These are phyloP conservation scores for Solanum ossicruentum DNA, from an alignment of 257 asterid genomes.

Conservation along the genomic window DNA sequence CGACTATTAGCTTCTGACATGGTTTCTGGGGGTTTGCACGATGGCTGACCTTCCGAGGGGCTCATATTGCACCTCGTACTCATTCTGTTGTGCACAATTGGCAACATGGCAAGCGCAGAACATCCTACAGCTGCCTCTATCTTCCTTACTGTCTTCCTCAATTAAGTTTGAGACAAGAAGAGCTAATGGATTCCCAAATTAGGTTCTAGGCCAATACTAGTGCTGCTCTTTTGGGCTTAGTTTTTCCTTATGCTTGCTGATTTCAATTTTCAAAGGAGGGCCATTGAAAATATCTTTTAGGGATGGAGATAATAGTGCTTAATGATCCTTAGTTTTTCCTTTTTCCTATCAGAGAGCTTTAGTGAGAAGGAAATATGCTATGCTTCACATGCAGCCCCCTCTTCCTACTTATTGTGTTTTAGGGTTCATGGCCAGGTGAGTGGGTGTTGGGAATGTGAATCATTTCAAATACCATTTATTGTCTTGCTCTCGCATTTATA, in stretches of 20 bases:
- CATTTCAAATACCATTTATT: background rate
- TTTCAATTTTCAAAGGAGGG: background rate
- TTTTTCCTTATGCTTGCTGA: background rate
- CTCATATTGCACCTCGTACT: background rate
- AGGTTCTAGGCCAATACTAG: background rate
- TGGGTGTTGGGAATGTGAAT: background rate
- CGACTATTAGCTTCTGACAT: background rate
- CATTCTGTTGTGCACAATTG: background rate
- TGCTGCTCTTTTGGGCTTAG: background rate
- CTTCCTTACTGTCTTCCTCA: background rate
- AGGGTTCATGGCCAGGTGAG: background rate
- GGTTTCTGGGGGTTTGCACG: background rate
- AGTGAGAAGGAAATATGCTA: background rate
- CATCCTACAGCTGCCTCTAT: background rate
- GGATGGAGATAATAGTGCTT: background rate
- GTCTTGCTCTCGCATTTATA: background rate
- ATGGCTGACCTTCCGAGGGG: background rate
- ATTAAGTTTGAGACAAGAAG: background rate
- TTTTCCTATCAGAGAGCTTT: background rate
- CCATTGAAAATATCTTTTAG: background rate
- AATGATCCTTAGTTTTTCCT: background rate
- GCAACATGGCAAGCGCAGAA: background rate
- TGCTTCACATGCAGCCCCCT: background rate
- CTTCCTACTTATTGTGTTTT: background rate
- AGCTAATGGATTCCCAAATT: background rate